phyloP scores from a whole-genome alignment of 768 basidiomycete species.

The Boletus huronensis region DNA sequence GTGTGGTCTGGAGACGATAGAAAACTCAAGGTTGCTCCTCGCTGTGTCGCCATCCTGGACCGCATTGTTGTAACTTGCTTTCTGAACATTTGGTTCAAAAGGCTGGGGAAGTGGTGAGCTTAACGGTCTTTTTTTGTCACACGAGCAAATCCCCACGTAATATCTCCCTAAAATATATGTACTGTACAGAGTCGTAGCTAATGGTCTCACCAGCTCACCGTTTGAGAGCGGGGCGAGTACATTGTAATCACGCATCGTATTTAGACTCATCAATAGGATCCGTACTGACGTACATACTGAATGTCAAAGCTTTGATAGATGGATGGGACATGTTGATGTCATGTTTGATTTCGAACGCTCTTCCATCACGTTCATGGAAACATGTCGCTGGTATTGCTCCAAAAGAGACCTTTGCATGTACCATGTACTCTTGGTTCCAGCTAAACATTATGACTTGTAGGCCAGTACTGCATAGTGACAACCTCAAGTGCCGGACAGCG shows the following conservation, averaged over 20 bases:
- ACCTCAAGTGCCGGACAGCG: background rate
- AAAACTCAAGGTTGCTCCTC: conserved; percentile 39
- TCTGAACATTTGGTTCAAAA: conserved; percentile 50
- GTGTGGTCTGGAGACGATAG: conserved; percentile 41
- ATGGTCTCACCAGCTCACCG: background rate
- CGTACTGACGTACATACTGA: background rate
- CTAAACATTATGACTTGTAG: background rate
- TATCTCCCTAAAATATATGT: background rate
- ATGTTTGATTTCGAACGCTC: background rate
- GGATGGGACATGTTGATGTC: background rate
- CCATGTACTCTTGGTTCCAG: too few relatives aligned
- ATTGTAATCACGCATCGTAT: conserved; percentile 17
- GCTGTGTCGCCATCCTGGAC: conserved; percentile 42
- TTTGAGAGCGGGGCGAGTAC: conserved; percentile 1
- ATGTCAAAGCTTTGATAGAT: background rate
- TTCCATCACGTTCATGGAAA: background rate
- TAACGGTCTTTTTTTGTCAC: background rate
- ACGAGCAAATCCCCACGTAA: background rate
- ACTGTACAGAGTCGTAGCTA: conserved; percentile 11
- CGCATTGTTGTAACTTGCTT: conserved; percentile 52
- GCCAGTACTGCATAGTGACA: background rate
- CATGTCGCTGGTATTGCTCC: background rate
- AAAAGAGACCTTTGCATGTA: background rate
- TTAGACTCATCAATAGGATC: conserved; percentile 2
- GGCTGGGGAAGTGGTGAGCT: conserved; percentile 41